A percentile compares a stretch with the other conserved stretches of the same genome.
phyloP scores from a whole-genome alignment of 306 rosid genomes.

The Lathyrus oleraceus region DNA sequence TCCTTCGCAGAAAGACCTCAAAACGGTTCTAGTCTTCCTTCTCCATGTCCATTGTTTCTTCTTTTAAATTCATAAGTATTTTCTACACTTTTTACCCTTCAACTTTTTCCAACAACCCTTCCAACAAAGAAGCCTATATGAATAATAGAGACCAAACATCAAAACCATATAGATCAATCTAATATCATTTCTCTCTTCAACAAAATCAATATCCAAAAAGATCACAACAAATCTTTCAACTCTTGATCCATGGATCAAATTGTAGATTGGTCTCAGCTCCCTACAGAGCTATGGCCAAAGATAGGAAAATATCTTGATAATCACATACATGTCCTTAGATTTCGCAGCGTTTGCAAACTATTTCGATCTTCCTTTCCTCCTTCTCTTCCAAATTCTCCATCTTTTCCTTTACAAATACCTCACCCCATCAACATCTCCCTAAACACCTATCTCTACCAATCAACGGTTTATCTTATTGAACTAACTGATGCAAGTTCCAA shows the following conservation, averaged over 20 bases:
- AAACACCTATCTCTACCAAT: slow-evolving; percentile 7
- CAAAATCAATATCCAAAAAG: background rate
- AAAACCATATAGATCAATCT: background rate
- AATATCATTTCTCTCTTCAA: background rate
- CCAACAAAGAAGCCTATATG: background rate
- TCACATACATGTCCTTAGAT: slow-evolving; percentile 50
- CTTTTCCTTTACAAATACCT: slow-evolving; percentile 43
- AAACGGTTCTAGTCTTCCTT: background rate
- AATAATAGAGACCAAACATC: background rate
- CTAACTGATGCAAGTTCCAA: slow-evolving; percentile 8
- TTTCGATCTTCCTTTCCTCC: slow-evolving; percentile 55
- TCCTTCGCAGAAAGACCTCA: background rate
- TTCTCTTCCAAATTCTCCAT: slow-evolving; percentile 31
- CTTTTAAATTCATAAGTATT: background rate
- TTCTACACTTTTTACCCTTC: background rate
- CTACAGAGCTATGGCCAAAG: slow-evolving; percentile 52
- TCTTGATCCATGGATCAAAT: slow-evolving; percentile 20
- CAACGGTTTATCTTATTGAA: slow-evolving; percentile 43
- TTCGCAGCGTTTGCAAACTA: slow-evolving; percentile 52
- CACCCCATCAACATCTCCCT: slow-evolving; percentile 3
- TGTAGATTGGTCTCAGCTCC: slow-evolving; percentile 58
- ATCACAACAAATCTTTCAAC: background rate
- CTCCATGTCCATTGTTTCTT: background rate
- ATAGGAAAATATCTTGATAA: slow-evolving; percentile 46
- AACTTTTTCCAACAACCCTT: background rate